Conservation (phyloP, 169 alveolate species). For the Neospora caninum region DNA sequence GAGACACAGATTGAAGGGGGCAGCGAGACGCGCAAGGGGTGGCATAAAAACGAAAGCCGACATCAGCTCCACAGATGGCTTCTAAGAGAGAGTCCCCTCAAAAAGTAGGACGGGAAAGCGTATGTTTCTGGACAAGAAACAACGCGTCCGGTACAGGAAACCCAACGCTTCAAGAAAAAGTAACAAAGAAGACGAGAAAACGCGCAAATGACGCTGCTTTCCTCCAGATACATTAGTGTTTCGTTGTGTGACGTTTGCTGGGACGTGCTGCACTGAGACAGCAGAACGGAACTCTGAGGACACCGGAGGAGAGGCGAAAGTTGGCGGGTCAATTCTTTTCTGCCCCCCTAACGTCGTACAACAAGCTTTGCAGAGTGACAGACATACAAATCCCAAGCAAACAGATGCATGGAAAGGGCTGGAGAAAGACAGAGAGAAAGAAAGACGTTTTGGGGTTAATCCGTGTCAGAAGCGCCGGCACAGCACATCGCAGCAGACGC, state of each 20-base stretch:
- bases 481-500: not conserved
- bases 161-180: not conserved
- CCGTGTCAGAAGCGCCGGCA: not conserved
- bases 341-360: no score
- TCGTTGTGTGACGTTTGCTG: no score
- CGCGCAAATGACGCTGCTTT: not conserved
- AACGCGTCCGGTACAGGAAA: not conserved
- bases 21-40: no score
- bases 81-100: not conserved
- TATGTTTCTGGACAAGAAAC: not conserved
- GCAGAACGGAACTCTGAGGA: no score
- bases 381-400: no score
- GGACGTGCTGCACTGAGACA: no score
- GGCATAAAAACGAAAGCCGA: no score
- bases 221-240: not conserved
- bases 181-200: not conserved
- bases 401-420: no score
- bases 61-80: not conserved
- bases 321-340: no score
- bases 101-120: not conserved
- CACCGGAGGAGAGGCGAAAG: no score
- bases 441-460: not conserved
- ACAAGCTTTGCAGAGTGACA: no score
- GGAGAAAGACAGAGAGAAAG: not conserved
- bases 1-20: no score